phyloP scores from a whole-genome alignment of 176 grass and related monocot genomes.

The Rhynchospora pubera region DNA sequence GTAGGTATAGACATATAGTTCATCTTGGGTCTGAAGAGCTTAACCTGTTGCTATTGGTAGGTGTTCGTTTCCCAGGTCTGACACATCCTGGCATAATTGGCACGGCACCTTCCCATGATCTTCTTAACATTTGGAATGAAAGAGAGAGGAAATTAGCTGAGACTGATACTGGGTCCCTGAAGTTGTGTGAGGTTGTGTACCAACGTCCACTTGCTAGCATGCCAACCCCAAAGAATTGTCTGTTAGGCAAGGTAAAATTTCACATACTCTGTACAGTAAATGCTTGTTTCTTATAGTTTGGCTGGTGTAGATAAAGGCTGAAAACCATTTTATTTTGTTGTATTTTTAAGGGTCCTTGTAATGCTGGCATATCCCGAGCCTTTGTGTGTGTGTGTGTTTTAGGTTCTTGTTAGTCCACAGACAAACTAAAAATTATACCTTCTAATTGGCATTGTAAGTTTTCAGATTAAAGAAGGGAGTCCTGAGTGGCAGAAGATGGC shows the following conservation, averaged over 20 bases:
- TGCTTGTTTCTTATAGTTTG: constrained; percentile 7
- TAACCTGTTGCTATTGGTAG: constrained; percentile 19
- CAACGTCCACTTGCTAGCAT: constrained; percentile 72
- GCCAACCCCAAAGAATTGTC: constrained; percentile 54
- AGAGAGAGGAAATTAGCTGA: constrained; percentile 73
- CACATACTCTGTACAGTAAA: neutral
- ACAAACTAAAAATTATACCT: neutral
- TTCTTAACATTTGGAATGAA: constrained; percentile 82
- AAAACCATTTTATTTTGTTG: neutral
- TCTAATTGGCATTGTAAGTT: neutral
- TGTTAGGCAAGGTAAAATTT: constrained; percentile 67
- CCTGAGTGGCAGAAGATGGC: constrained; percentile 64
- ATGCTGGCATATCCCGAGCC: neutral
- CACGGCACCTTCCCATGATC: constrained; percentile 75
- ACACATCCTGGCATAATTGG: constrained; percentile 86
- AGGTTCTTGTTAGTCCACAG: neutral
- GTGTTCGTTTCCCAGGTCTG: constrained; percentile 80
- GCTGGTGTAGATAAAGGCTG: neutral
- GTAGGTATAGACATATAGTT: neutral
- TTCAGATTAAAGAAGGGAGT: constrained; percentile 66
- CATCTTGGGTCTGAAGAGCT: neutral
- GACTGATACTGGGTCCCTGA: constrained; percentile 34
- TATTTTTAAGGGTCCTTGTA: neutral
- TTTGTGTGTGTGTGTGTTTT: neutral
- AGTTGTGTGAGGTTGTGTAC: constrained; percentile 76